Percentiles rank a stretch among this genome's conserved stretches.
Conservation (phyloP, 2,329 filamentous ascomycete genomes). For the Epichloe coenophiala region DNA sequence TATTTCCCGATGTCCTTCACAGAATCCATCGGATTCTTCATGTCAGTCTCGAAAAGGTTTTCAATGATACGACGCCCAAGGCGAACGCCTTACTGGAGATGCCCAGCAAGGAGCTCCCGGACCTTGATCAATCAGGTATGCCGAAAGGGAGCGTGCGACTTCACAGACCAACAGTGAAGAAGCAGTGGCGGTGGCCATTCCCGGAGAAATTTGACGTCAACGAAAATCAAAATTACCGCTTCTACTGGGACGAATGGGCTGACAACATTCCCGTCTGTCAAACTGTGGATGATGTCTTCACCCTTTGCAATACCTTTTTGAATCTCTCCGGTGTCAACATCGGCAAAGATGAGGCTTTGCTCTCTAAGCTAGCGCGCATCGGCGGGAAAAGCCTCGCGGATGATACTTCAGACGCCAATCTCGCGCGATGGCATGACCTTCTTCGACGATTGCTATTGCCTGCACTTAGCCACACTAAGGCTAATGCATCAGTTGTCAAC, state of each 20-base stretch:
- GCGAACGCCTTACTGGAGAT: conserved; percentile 18
- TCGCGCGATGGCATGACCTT: conserved; percentile 69
- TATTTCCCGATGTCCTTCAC: conserved; percentile 67
- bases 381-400: conserved; percentile 60
- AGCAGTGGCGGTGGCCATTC: conserved; percentile 69
- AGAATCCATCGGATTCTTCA: conserved; percentile 75
- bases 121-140: conserved; percentile 50
- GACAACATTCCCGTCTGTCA: conserved; percentile 90
- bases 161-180: conserved; percentile 44
- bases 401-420: conserved; percentile 58
- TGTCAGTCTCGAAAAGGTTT: conserved; percentile 67
- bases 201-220: conserved; percentile 64
- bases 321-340: conserved; percentile 82
- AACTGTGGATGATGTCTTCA: conserved; percentile 79
- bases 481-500: conserved; percentile 73
- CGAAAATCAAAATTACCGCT: conserved; percentile 70
- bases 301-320: conserved; percentile 70
- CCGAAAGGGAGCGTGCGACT: conserved; percentile 57
- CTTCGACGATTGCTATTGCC: conserved; percentile 77
- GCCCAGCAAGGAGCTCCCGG: conserved; percentile 31
- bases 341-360: conserved; percentile 63
- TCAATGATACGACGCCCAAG: conserved; percentile 30
- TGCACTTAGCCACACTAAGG: conserved; percentile 70
- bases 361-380: conserved; percentile 76
- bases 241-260: conserved; percentile 96